Evolutionary conservation across 352 stramenopile species (phyloP), one percentile per base, ranked within the genome.

Genomic region (Thalassiosira mediterranea): DNA sequence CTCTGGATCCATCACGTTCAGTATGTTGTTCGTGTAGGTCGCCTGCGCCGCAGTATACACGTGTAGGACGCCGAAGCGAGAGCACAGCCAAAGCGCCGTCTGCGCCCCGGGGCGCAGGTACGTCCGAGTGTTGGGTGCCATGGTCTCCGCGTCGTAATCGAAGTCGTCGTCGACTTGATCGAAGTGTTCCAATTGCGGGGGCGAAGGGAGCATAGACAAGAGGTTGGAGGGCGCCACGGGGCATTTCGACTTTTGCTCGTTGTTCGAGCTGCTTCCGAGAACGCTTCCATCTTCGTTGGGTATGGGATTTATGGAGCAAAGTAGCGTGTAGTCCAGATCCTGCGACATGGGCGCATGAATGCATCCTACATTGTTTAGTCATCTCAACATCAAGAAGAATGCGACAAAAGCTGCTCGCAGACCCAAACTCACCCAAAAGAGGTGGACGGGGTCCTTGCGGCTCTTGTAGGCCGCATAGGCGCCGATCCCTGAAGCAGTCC

Each of bases 101-200:
- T 42, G 38, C 28, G 68, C 74, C 28, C 67, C 67, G 29, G 74
- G 74, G 59, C 74, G 74, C 37, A 78, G 70, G 32, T 79, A 83
- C 13, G 74, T 83, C 21, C 74, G 56, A 31, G 61, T 79, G 19
- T 83, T 83, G 10, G 74, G 67, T n/a, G 37, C 25, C 7, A 76
- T 37, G 56, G 40, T 81, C 38, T 54, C 15, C 8, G 26, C 3
- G 53, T 82, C 53, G 49, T 67, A 78, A 2, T 66, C 65, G 44
- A 83, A 79, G 34, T 83, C 68, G 19, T 83, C 74, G 23, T 83
- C 74, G 1, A 83, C 74, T 67, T 79, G 74, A 63, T 83, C 67
- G 57, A 79, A 79, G 26, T 79, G n/a, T 25, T 68, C 32, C 11
- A 82, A 29, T 13, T 5, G 17, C 38, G 72, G 64, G 4, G 66